phyloP scores from a whole-genome alignment of 305 asterid species.

The Fraxinus greggii region DNA sequence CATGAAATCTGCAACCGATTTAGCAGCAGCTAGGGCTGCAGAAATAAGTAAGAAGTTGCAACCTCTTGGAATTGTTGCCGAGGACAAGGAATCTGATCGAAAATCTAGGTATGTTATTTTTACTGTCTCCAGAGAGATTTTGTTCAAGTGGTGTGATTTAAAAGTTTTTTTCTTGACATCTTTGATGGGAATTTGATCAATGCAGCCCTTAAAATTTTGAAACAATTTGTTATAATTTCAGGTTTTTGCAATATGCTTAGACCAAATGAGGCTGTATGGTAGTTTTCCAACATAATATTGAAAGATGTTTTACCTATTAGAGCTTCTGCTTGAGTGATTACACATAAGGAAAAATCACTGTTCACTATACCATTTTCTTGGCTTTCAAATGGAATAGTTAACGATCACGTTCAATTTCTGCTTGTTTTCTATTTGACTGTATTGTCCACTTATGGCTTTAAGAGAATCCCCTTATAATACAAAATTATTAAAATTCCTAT shows the following conservation, averaged over 20 bases:
- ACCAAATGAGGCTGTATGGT: not conserved
- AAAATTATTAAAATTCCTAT: not conserved
- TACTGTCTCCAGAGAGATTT: not conserved
- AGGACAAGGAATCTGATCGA: constrained; percentile 49
- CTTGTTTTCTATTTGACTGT: not conserved
- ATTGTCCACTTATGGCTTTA: not conserved
- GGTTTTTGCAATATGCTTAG: not conserved
- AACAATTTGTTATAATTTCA: not conserved
- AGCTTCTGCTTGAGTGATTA: not conserved
- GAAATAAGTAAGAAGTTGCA: constrained; percentile 85
- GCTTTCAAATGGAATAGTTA: not conserved
- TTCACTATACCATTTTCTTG: not conserved
- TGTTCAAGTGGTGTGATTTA: not conserved
- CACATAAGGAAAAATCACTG: not conserved
- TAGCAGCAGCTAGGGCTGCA: constrained; percentile 98
- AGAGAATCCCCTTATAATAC: not conserved
- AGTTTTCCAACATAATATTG: not conserved
- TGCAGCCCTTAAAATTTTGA: not conserved
- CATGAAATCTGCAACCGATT: constrained; percentile 91
- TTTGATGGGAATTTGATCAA: not conserved
- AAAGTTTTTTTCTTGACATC: not conserved
- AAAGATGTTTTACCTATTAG: too few relatives aligned
- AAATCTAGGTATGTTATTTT: constrained; percentile 57
- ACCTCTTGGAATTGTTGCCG: constrained; percentile 67
- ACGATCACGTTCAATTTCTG: not conserved